Percentiles rank a stretch among this genome's conserved stretches.
Evolutionary conservation across 1,139 yeast species (phyloP).

Genomic region (Taiozyma onychis): DNA sequence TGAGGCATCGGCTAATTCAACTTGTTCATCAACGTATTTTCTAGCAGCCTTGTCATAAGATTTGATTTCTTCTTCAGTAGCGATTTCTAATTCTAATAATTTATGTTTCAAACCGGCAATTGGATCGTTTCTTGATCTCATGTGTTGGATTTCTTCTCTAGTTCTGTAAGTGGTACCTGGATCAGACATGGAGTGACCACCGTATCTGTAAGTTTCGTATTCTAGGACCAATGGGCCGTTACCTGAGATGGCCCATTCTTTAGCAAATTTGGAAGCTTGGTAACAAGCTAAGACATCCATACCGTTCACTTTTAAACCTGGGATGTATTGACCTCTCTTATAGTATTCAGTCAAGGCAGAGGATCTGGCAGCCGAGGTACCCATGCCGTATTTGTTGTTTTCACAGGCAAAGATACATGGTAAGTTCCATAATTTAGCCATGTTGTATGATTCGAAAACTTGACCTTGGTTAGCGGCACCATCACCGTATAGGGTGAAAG

Average conservation of each 20-base stretch:
- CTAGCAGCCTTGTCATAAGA: slow-evolving; percentile 94
- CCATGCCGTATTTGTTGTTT: slow-evolving; percentile 99
- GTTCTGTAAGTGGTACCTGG: slow-evolving; percentile 99
- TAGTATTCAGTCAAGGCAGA: slow-evolving; percentile 95
- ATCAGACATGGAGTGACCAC: slow-evolving; percentile 99
- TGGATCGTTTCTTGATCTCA: slow-evolving; percentile 98
- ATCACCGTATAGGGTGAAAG: slow-evolving; percentile 92
- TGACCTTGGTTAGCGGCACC: slow-evolving; percentile 99
- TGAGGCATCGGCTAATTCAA: slow-evolving; percentile 87
- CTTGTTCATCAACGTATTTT: slow-evolving; percentile 91
- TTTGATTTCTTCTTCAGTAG: slow-evolving; percentile 92
- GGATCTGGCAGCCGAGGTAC: slow-evolving; percentile 94
- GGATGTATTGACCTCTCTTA: slow-evolving; percentile 99
- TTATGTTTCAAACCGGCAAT: slow-evolving; percentile 92
- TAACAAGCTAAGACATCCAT: slow-evolving; percentile 95
- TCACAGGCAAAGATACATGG: slow-evolving; percentile 96
- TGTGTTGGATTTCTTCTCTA: slow-evolving; percentile 98
- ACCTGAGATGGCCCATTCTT: slow-evolving; percentile 90
- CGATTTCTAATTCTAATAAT: slow-evolving; percentile 74
- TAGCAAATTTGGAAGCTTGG: slow-evolving; percentile 95
- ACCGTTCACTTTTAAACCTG: slow-evolving; percentile 97
- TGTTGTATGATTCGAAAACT: slow-evolving; percentile 94
- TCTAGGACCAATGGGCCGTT: slow-evolving; percentile 96
- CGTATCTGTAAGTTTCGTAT: slow-evolving; percentile 97
- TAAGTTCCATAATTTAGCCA: slow-evolving; percentile 98